Evolutionary conservation across 345 rosid genomes (phyloP), one percentile per base, ranked within the genome.

Genomic region (Rubroshorea leprosula): DNA sequence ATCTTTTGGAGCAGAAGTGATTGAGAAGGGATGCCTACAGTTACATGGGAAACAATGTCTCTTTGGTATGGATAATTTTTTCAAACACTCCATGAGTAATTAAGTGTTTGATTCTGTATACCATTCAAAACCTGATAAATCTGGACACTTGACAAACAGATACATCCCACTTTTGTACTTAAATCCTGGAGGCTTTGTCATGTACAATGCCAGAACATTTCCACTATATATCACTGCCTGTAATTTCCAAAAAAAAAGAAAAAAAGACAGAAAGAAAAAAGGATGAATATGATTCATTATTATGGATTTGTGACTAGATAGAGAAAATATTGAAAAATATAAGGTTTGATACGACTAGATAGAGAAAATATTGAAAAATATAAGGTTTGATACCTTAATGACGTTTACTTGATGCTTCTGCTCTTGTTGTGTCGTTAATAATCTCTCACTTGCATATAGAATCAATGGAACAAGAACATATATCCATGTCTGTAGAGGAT

Each of bases 91-190:
- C 41, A n/a, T 2, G 14, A 24, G 41, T 23, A 51, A n/a, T 2
- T 48, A 6, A 19, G 8, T 16, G 21, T 29, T 27, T 31, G 38
- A 26, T 23, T 25, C 20, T 27, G n/a, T 1, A 63, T 75, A 87
- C 97, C 99, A 93, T 72, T 93, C 97, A 43, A 87, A 89, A 22
- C 52, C 68, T 2, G 97, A 85, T 55, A 93, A 63, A 60, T 93
- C 78, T 0, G 87, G 97, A 63, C 95, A 87, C 76, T 93, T 90
- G 72, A 93, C 73, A 55, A 93, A 93, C 63, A 90, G 71, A 69
- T 93, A 90, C 99, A 93, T 93, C 55, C 99, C 99, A 68, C 97
- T 93, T 72, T 70, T 72, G 68, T 93, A 90, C 70, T 70, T 85
- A 69, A 93, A 93, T 22, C 84, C 92, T 14, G 70, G 73, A 49